Conservation (phyloP, 306 rosid species). For the Cicer yamashitae region DNA sequence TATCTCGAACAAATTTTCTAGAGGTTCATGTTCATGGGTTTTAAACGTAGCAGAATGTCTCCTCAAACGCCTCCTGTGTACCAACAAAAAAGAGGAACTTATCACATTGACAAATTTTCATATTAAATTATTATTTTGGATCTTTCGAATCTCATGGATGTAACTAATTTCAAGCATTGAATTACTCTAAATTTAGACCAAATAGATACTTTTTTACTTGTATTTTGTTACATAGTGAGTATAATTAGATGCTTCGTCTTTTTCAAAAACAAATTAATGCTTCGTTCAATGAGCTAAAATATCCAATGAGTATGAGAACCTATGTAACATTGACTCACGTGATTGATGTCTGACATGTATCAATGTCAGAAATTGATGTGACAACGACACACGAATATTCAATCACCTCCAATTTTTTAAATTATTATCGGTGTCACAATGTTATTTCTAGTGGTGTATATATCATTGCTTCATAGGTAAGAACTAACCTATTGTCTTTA, state of each 20-base stretch:
- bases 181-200: not conserved
- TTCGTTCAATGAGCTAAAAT: not conserved
- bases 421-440: too few relatives aligned
- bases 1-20: constrained; percentile 67
- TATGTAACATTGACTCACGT: too few relatives aligned
- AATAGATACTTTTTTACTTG: too few relatives aligned
- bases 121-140: constrained; percentile 1
- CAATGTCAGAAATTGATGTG: too few relatives aligned
- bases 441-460: too few relatives aligned
- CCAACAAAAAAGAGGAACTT: not conserved
- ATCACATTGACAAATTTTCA: not conserved
- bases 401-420: too few relatives aligned
- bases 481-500: constrained; percentile 71
- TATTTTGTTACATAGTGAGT: too few relatives aligned
- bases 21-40: constrained; percentile 51
- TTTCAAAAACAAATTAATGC: not conserved
- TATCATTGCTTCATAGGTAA: too few relatives aligned
- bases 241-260: too few relatives aligned
- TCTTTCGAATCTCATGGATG: constrained; percentile 28
- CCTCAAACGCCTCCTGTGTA: constrained; percentile 61
- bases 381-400: too few relatives aligned
- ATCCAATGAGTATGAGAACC: not conserved
- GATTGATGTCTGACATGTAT: too few relatives aligned
- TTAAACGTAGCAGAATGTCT: constrained; percentile 68
- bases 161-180: not conserved